These are phyloP conservation scores for Fragaria vesca DNA, from an alignment of 306 rosid species.

Conservation along the genomic window DNA sequence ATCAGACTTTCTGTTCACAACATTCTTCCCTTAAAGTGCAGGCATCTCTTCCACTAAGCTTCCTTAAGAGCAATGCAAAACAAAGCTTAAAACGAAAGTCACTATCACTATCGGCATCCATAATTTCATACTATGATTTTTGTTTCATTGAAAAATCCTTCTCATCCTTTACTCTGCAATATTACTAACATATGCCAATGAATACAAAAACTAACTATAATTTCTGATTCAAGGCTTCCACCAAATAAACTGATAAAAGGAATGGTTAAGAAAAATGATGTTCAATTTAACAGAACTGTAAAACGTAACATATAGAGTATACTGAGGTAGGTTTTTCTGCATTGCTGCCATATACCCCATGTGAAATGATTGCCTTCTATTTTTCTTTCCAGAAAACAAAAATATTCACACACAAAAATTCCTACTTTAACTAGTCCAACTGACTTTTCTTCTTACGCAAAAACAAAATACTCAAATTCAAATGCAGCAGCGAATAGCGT, in stretches of 20 bases:
- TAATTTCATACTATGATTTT: not conserved
- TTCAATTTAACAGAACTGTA: not conserved
- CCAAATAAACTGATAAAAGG: not conserved
- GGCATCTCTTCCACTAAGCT: not conserved
- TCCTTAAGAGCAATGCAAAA: too few relatives aligned
- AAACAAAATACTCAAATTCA: not conserved
- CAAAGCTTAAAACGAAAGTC: too few relatives aligned
- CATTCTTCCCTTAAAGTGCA: not conserved
- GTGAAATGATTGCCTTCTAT: not conserved
- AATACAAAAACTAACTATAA: not conserved
- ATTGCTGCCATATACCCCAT: too few relatives aligned
- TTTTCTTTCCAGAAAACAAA: not conserved
- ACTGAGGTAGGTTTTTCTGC: too few relatives aligned
- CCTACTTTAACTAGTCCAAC: not conserved
- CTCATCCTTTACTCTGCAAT: not conserved
- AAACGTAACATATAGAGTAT: not conserved
- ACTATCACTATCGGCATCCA: not conserved
- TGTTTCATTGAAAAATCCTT: not conserved
- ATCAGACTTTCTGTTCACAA: not conserved
- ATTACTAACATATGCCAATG: not conserved
- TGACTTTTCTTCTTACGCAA: not conserved
- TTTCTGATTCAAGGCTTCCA: not conserved
- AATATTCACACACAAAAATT: not conserved
- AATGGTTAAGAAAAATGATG: not conserved
- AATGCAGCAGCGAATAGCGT: not conserved